These are phyloP conservation scores for Claviceps sp. DNA, from an alignment of 2,329 filamentous ascomycete genomes.

Conservation along the genomic window DNA sequence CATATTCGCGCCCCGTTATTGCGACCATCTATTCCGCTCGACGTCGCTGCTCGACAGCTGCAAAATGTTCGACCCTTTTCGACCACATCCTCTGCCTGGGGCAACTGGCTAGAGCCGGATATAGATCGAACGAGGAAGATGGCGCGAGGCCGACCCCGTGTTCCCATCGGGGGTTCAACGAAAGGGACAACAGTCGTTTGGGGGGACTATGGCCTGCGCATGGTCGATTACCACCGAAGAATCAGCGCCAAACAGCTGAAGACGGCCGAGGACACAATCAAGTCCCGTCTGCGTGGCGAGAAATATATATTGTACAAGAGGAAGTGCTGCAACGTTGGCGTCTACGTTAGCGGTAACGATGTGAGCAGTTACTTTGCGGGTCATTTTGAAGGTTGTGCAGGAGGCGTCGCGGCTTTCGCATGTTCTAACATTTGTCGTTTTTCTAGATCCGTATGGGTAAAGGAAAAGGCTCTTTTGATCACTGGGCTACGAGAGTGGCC, in stretches of 20 bases:
- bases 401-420: not conserved
- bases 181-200: constrained; percentile 92
- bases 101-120: constrained; percentile 74
- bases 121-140: constrained; percentile 68
- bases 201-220: constrained; percentile 90
- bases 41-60: constrained; percentile 19
- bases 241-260: constrained; percentile 79
- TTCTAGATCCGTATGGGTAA: constrained; percentile 87
- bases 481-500: constrained; percentile 83
- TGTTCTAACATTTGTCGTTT: not conserved
- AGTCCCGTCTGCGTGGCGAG: constrained; percentile 73
- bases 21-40: constrained; percentile 16
- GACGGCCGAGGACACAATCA: constrained; percentile 88
- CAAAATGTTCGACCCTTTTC: constrained; percentile 56
- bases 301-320: constrained; percentile 88
- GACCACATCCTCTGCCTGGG: constrained; percentile 44
- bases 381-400: not conserved
- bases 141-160: constrained; percentile 79
- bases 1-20: constrained; percentile 22
- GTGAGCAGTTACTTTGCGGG: constrained; percentile 21
- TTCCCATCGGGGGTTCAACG: constrained; percentile 78
- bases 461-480: constrained; percentile 93
- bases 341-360: constrained; percentile 92
- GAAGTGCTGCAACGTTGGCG: constrained; percentile 83
- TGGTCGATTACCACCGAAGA: constrained; percentile 84